Evolutionary conservation across 495 filamentous ascomycete genomes (phyloP).

Genomic region (Pyrenopolyporus hunteri): DNA sequence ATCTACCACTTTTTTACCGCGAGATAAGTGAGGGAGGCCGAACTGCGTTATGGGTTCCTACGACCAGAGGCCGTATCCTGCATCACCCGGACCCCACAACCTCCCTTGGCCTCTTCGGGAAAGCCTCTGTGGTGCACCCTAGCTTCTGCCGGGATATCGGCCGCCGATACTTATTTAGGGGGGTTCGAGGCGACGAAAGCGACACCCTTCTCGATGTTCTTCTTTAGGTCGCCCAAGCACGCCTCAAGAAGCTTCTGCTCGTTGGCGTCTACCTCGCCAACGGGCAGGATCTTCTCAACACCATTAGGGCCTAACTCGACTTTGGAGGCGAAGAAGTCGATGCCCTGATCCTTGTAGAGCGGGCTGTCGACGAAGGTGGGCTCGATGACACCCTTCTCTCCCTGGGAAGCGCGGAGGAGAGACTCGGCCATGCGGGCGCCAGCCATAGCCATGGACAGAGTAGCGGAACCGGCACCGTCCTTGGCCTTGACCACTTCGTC

Average conservation of each 20-base stretch:
- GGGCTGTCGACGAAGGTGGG: constrained; percentile 96
- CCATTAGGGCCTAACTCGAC: constrained; percentile 96
- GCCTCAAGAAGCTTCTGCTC: constrained; percentile 91
- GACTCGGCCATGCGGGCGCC: constrained; percentile 97
- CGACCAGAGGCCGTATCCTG: constrained; percentile 2
- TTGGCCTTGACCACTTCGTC: constrained; percentile 99
- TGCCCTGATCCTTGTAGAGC: constrained; percentile 95
- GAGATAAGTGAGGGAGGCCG: constrained; percentile 15
- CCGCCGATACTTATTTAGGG: constrained; percentile 51
- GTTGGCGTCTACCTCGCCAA: constrained; percentile 79
- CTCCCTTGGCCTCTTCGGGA: no score
- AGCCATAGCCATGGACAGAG: constrained; percentile 98
- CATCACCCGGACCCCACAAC: not conserved
- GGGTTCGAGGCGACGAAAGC: constrained; percentile 60
- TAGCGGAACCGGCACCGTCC: constrained; percentile 96
- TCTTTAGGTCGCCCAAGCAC: constrained; percentile 85
- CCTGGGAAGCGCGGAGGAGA: constrained; percentile 88
- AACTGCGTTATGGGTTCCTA: not conserved
- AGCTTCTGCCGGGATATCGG: constrained; percentile 12
- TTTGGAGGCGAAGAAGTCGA: constrained; percentile 92
- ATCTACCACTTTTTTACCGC: constrained; percentile 18
- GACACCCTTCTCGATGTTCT: constrained; percentile 67
- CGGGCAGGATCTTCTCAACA: constrained; percentile 86
- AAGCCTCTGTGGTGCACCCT: no score
- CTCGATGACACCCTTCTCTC: constrained; percentile 94